Evolutionary conservation across 805 yeast genomes (phyloP), one percentile per base, ranked within the genome.

Genomic region (Yamadazyma olivae): DNA sequence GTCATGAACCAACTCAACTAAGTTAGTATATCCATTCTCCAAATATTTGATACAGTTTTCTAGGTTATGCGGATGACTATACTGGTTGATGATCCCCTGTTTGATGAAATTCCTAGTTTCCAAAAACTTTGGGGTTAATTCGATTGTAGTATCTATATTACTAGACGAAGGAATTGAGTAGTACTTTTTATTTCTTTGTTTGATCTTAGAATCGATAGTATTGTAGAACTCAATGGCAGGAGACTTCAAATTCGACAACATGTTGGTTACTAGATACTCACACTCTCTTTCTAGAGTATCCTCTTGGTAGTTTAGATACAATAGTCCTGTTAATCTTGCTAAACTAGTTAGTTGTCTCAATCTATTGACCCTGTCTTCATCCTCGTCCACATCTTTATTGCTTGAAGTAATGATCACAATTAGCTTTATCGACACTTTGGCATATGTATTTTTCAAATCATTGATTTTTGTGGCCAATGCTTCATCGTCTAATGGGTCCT

Each of bases 51-150:
- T 36, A 17, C 61, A 39, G 1, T 54, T 30, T 27, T 63, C 70
- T 20, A 65, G 39, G 36, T 62, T 59, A 28, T 58, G 60, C 1
- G 70, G 61, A 37, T 51, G 48, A 19, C 49, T 43, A 23, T 59
- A 57, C 40, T 65, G 67, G 28, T 47, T 38, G 12, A 67, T 54
- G 14, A 66, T 45, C 1, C 58, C 63, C 33, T 51, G 68, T 36
- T 67, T 67, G 21, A 65, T 51, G 29, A 57, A 40, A 39, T 64
- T 66, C 19, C 74, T 42, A 1, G 66, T 55, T 32, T 64, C 72
- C 9, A 67, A 48, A 30, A 61, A 59, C 35, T 49, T 51, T 2
- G 74, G 74, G 2, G 64, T 48, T 10, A 67, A 39, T 27, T 51
- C 56, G 7, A 67, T 44, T 4, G 43, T 38, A 0, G 69, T 61